Percentiles rank a stretch among this genome's conserved stretches.
phyloP scores from a whole-genome alignment of 2,329 filamentous ascomycete genomes.

The Trichoderma hamatum region DNA sequence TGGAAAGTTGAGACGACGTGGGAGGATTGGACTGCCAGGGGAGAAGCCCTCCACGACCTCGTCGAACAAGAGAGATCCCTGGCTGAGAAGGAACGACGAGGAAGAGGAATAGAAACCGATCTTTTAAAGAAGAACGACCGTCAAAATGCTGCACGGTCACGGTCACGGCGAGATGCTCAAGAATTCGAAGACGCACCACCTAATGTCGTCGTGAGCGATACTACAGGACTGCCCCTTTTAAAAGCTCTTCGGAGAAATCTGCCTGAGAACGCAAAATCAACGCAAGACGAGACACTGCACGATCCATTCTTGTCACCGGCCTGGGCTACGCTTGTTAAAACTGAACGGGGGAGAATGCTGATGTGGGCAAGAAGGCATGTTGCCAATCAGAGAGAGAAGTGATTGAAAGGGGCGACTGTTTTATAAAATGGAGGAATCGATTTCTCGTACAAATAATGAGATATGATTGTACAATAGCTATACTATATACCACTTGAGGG shows the following conservation, averaged over 20 bases:
- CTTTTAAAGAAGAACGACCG: background rate
- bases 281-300: background rate
- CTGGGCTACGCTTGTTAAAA: constrained; percentile 29
- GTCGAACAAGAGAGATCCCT: constrained; percentile 44
- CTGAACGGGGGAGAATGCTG: constrained; percentile 19
- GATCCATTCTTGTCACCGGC: constrained; percentile 30
- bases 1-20: constrained; percentile 38
- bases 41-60: constrained; percentile 46
- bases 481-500: background rate
- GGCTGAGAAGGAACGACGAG: constrained; percentile 33
- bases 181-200: constrained; percentile 10
- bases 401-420: background rate
- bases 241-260: constrained; percentile 17
- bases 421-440: background rate
- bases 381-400: background rate
- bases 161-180: background rate
- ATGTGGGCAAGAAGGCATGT: constrained; percentile 18
- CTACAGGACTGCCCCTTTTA: constrained; percentile 1
- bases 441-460: background rate
- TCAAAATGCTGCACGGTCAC: background rate
- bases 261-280: background rate
- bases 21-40: constrained; percentile 47
- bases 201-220: constrained; percentile 24
- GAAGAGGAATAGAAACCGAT: background rate
- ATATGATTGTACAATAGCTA: background rate